A percentile compares a stretch with the other conserved stretches of the same genome.
Evolutionary conservation across 495 filamentous ascomycete genomes (phyloP).

Genomic region (Tirmania nivea): DNA sequence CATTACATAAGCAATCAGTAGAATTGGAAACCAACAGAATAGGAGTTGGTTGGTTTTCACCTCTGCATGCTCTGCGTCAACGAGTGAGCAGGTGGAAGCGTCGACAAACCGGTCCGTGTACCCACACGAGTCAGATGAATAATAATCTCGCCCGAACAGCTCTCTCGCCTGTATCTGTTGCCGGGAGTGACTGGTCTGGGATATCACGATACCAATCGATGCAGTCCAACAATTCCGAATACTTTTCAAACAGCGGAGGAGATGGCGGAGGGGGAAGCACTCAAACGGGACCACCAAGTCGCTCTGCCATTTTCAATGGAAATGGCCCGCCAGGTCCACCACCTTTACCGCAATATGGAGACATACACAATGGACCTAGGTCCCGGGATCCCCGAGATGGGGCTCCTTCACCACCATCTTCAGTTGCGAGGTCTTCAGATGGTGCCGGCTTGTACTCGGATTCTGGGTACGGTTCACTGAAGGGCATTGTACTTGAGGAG

Average conservation of each 20-base stretch:
- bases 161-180: constrained; percentile 18
- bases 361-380: constrained; percentile 17
- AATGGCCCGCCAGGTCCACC: background rate
- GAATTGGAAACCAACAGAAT: no score
- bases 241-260: constrained; percentile 7
- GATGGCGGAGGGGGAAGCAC: constrained; percentile 3
- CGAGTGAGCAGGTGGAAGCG: no score
- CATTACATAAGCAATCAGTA: no score
- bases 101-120: no score
- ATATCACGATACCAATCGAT: constrained; percentile 48
- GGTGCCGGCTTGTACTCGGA: constrained; percentile 39
- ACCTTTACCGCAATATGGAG: background rate
- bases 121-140: background rate
- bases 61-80: no score
- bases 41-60: no score
- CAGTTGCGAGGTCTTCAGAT: constrained; percentile 58
- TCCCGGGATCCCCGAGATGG: constrained; percentile 21
- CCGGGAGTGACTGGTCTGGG: constrained; percentile 70
- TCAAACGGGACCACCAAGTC: constrained; percentile 29
- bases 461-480: constrained; percentile 11
- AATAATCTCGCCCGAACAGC: constrained; percentile 11
- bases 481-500: constrained; percentile 39
- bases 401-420: constrained; percentile 66
- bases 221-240: constrained; percentile 31
- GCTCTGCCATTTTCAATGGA: constrained; percentile 6